Conservation (phyloP, 2,329 filamentous ascomycete species). For the Chaetothyriales sp. region DNA sequence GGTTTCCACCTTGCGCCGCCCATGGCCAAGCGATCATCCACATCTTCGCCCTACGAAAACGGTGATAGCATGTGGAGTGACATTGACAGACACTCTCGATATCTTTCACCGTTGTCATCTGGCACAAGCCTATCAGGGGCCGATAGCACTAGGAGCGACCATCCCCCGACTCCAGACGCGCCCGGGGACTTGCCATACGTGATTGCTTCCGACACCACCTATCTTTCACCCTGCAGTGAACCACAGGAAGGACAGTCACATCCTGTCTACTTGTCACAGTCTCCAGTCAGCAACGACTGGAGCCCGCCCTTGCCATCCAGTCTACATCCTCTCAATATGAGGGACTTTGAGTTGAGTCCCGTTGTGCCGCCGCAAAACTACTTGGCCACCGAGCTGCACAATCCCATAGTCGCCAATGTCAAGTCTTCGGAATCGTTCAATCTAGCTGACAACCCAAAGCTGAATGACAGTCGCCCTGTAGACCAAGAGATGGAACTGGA, state of each 20-base stretch:
- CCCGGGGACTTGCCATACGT: conserved; percentile 1
- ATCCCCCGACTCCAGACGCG: conserved; percentile 10
- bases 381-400: neutral
- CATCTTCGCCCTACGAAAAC: conserved; percentile 1
- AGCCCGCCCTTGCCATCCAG: neutral
- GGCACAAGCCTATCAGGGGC: conserved; percentile 8
- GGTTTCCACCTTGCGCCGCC: conserved; percentile 5
- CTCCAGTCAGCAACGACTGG: neutral
- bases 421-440: neutral
- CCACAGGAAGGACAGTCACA: neutral
- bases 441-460: neutral
- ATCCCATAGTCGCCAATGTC: neutral
- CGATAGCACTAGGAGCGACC: conserved; percentile 9
- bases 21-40: neutral
- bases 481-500: neutral
- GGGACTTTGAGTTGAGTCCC: conserved; percentile 11
- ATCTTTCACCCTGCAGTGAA: neutral
- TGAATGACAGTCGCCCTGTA: neutral
- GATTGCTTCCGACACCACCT: neutral
- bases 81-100: conserved; percentile 5
- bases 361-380: neutral
- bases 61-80: conserved; percentile 1
- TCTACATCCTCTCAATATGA: conserved; percentile 8
- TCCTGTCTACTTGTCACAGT: neutral
- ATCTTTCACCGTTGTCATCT: conserved; percentile 8